Evolutionary conservation across 345 rosid genomes (phyloP).

Genomic region (Rhodamnia rubescens): DNA sequence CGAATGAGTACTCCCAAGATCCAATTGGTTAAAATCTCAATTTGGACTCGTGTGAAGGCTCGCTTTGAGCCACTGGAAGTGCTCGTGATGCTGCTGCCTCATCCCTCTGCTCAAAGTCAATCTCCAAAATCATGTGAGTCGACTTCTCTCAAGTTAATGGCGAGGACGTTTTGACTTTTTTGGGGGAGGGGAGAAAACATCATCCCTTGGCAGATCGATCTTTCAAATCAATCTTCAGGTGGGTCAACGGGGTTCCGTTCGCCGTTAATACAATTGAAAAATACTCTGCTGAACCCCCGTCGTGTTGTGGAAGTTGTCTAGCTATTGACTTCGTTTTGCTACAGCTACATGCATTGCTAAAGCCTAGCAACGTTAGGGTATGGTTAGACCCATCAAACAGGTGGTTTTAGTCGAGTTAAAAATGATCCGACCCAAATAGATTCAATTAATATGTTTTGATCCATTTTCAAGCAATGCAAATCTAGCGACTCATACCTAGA

Average conservation of each 20-base stretch:
- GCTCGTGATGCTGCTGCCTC: background rate
- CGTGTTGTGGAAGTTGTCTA: background rate
- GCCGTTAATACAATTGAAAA: background rate
- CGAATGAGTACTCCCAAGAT: background rate
- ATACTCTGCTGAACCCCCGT: background rate
- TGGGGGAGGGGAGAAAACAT: background rate
- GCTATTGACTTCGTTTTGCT: background rate
- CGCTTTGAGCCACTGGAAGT: conserved; percentile 16
- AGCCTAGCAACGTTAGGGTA: background rate
- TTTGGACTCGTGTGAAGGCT: background rate
- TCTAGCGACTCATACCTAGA: too few species aligned
- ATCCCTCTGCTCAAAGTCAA: conserved; percentile 13
- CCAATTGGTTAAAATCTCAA: background rate
- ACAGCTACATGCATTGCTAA: background rate
- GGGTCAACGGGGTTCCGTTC: background rate
- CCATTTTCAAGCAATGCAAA: too few species aligned
- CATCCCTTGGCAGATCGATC: background rate
- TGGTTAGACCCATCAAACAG: background rate
- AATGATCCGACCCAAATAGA: too few species aligned
- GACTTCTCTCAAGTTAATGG: conserved; percentile 17
- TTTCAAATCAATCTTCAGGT: background rate
- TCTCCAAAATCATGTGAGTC: conserved; percentile 18
- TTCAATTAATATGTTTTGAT: too few species aligned
- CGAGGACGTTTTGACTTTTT: conserved; percentile 14
- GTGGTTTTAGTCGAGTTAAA: too few species aligned